Evolutionary conservation across 106 monocot species (phyloP).

Genomic region (Apostasia ramifera): DNA sequence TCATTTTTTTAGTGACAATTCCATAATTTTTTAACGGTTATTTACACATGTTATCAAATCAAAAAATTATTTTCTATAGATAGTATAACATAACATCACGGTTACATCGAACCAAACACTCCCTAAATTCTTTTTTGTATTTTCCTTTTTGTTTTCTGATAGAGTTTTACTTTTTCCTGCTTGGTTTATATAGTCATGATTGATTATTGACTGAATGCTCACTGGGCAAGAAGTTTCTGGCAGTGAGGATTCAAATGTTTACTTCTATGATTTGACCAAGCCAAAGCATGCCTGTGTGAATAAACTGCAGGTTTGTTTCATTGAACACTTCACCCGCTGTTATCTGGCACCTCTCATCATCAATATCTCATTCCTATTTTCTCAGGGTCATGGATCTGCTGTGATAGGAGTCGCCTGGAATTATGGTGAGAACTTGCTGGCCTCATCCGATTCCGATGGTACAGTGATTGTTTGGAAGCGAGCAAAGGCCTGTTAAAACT

Average conservation of each 20-base stretch:
- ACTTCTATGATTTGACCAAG: constrained; percentile 92
- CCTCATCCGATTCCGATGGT: constrained; percentile 88
- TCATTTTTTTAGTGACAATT: too few relatives aligned
- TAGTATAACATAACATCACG: too few relatives aligned
- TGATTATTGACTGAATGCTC: constrained; percentile 14
- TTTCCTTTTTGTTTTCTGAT: too few relatives aligned
- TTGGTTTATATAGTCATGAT: not conserved
- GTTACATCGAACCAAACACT: too few relatives aligned
- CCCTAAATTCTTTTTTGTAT: too few relatives aligned
- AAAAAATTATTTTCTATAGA: too few relatives aligned
- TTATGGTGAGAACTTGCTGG: constrained; percentile 86
- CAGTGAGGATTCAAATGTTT: constrained; percentile 93
- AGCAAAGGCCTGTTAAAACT: constrained; percentile 32
- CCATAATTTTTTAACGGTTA: too few relatives aligned
- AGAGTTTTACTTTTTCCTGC: not conserved
- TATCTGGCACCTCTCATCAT: not conserved
- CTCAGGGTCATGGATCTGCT: constrained; percentile 83
- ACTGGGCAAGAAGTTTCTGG: constrained; percentile 57
- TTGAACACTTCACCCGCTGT: not conserved
- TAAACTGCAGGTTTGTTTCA: constrained; percentile 77
- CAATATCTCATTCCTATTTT: not conserved
- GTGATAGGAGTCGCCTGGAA: constrained; percentile 94
- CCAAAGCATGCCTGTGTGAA: constrained; percentile 85
- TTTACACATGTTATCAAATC: too few relatives aligned
- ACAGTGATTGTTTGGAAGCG: constrained; percentile 97